Base-by-base conservation (phyloP, 768 basidiomycete species). In the Suillus placidus region DNA sequence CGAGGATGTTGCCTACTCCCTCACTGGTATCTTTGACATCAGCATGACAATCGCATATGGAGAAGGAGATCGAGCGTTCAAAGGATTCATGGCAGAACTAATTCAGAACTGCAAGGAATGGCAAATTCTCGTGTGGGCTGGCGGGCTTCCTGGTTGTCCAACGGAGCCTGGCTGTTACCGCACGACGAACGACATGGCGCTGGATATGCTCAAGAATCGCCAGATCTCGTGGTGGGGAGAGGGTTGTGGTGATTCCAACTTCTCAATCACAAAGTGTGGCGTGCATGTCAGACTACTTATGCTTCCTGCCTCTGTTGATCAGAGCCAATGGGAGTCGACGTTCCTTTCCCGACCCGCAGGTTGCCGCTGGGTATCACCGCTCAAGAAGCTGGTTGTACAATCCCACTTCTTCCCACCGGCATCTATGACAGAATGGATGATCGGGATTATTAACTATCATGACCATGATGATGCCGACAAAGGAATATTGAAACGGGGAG, bases 1-100 rank as follows among this genome's bases (percentile, higher is more conserved):
- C 26, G 70, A 70, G 47, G 70, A 71, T 51, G 51, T 43, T n/a
- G 67, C 69, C 14, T 70, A 71, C 52, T 68, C 64, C 8, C 61
- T 71, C 49, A 56, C 65, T 37, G 69, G 67, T 18, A 47, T 71
- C 26, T 68, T 71, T 23, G 63, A 70, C 47, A 58, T 67, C 32
- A 60, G 57, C 38, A 51, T 71, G 18, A 47, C 66, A 2, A 63
- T 71, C 23, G 61, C 62, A 37, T 71, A 71, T 56, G 70, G 70
- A 30, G 69, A 68, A 49, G 70, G 70, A 35, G 49, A 35, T 40
- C 64, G 61, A 23, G 70, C 70, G 2, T 71, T 70, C 51, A 35
- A 65, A 55, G 49, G 70, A 43, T 60, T 71, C n/a, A 62, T 63
- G 62, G 62, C 38, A 8, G 51, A 64, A 54, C 37, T 66, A 6